A percentile compares a stretch with the other conserved stretches of the same genome.
Evolutionary conservation across 331 rosid genomes (phyloP).

Genomic region (Stylosanthes scabra): DNA sequence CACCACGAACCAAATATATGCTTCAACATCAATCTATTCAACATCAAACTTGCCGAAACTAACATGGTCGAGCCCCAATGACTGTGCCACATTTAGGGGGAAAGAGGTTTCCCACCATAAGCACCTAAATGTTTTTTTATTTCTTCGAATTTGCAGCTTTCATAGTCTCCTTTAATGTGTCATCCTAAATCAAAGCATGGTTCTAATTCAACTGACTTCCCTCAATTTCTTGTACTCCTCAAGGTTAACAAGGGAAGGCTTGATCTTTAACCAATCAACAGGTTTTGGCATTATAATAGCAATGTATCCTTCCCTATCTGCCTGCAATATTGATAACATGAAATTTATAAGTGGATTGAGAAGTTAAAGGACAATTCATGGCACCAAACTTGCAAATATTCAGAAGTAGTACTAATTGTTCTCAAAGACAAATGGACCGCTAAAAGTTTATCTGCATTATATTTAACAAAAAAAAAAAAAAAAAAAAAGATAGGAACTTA

Average conservation of each 20-base stretch:
- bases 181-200: not conserved
- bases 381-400: not conserved
- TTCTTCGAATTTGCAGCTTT: conserved; percentile 36
- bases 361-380: not conserved
- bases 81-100: not conserved
- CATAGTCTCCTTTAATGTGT: conserved; percentile 14
- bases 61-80: not conserved
- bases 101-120: not conserved
- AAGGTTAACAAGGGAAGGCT: conserved; percentile 63
- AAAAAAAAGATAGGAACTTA: conserved; percentile 21
- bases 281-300: conserved; percentile 96
- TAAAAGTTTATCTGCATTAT: conserved; percentile 25
- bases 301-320: conserved; percentile 93
- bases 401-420: conserved; percentile 6
- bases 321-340: conserved; percentile 49
- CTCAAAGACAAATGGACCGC: not conserved
- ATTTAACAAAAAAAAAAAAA: not conserved
- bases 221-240: conserved; percentile 74
- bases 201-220: conserved; percentile 47
- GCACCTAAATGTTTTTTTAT: conserved; percentile 6
- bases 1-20: not conserved
- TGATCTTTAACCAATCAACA: conserved; percentile 83
- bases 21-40: conserved; percentile 20
- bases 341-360: not conserved
- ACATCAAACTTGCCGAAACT: conserved; percentile 19